phyloP scores from a whole-genome alignment of 2,329 filamentous ascomycete genomes.

The Fusarium sp. region DNA sequence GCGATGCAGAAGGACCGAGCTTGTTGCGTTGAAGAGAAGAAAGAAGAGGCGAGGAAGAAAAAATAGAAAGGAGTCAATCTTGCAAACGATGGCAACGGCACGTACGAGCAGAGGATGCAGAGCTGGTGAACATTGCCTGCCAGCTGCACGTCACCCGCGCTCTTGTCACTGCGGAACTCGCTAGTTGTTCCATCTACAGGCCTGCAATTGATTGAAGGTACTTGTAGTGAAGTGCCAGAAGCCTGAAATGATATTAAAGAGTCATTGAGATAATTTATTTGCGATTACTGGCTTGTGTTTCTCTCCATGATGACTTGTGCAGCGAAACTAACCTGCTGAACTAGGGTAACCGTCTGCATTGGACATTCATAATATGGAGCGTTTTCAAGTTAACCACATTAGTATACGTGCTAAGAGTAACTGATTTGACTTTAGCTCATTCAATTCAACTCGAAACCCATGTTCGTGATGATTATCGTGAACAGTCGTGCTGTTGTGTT shows the following conservation, averaged over 20 bases:
- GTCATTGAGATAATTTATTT: not conserved
- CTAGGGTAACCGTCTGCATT: not conserved
- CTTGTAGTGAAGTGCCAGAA: not conserved
- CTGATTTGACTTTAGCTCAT: fast-evolving
- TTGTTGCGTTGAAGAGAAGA: not conserved
- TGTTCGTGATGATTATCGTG: not conserved
- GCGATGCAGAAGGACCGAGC: too few species aligned
- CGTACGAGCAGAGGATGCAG: not conserved
- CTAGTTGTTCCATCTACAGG: not conserved
- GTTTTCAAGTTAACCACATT: not conserved
- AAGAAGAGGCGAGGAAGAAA: not conserved
- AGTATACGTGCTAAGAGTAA: not conserved
- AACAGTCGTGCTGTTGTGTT: not conserved
- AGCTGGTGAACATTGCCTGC: conserved; percentile 17
- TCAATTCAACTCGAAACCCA: not conserved
- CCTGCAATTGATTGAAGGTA: not conserved
- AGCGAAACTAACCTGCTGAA: not conserved
- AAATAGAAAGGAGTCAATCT: not conserved
- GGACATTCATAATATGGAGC: not conserved
- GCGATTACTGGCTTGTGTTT: not conserved
- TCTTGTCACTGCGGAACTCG: not conserved
- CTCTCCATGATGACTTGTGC: not conserved
- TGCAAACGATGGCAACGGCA: too few species aligned
- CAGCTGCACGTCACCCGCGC: conserved; percentile 11
- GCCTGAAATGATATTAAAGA: not conserved